Evolutionary conservation across 768 basidiomycete species (phyloP).

Genomic region (Cantharellus cinnabarinus): DNA sequence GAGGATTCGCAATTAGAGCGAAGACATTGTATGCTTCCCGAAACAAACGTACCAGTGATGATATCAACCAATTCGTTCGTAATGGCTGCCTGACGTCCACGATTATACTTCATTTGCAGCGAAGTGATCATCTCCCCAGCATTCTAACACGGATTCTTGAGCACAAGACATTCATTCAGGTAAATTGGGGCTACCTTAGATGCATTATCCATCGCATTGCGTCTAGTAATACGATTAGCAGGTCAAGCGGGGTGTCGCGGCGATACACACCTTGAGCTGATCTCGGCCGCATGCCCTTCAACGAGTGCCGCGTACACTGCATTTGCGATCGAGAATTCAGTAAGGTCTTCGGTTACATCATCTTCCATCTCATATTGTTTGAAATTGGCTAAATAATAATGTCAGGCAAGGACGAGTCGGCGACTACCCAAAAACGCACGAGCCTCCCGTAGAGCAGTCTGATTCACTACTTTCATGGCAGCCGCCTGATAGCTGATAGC

Average conservation of each 20-base stretch:
- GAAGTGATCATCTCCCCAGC: constrained; percentile 78
- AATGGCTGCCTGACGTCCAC: constrained; percentile 95
- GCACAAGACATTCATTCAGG: neutral
- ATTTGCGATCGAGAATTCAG: constrained; percentile 92
- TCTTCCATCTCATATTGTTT: constrained; percentile 96
- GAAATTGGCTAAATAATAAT: constrained; percentile 46
- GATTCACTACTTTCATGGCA: constrained; percentile 57
- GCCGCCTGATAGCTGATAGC: constrained; percentile 79
- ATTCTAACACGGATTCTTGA: constrained; percentile 26
- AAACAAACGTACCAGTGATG: constrained; percentile 43
- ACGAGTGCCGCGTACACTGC: constrained; percentile 86
- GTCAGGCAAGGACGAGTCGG: neutral
- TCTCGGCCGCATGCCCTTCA: constrained; percentile 91
- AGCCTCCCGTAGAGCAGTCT: constrained; percentile 61
- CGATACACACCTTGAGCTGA: constrained; percentile 52
- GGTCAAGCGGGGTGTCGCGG: constrained; percentile 2
- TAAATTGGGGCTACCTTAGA: constrained; percentile 34
- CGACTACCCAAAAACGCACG: constrained; percentile 26
- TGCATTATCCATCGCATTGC: constrained; percentile 99
- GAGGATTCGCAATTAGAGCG: neutral
- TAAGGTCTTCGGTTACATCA: constrained; percentile 78
- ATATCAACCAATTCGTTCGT: constrained; percentile 90
- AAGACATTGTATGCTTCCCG: neutral
- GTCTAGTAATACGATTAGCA: constrained; percentile 26
- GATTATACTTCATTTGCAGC: constrained; percentile 90